Base-by-base conservation (phyloP, 306 rosid species). In the Leucaena leucocephala region DNA sequence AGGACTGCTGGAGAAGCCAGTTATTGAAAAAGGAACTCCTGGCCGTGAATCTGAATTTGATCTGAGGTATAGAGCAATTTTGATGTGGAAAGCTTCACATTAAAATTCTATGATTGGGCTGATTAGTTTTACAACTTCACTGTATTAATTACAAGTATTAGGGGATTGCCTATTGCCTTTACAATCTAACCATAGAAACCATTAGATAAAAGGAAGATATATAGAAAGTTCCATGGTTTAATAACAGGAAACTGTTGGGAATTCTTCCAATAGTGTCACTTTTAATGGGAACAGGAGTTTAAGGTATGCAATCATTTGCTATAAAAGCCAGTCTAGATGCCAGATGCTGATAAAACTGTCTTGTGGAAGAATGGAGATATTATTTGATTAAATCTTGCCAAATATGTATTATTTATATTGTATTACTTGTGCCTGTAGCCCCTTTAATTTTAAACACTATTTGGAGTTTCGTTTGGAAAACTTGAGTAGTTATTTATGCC, bases 11-110 rank as follows among this genome's bases (percentile, higher is more conserved):
- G 95, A 90, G 68, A 88, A 86, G 78, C 92, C 91, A 21, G 78
- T 87, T 73, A 85, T 85, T 78, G 95, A 88, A 71, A 88, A 80
- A 84, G 84, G 75, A 66, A 66, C 85, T 44, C 92, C 92, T 66
- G 85, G 88, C 49, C 90, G 95, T 54, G 92, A 90, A 74, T 90
- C 95, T 58, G 95, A 88, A 73, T 88, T 88, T 82, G 87, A 90
- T 85, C 75, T 88, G 78, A 88, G 87, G 95, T 90, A 80, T 81
- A 80, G 76, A 58, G 40, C 59, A 68, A 21, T 59, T 64, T 79
- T 74, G 45, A 57, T 35, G 21, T 44, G 22, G 55, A 6, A 4
- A 42, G 76, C 64, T 65, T 76, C 68, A 39, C 68, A 57, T 76
- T 63, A 42, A 50, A 61, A 16, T 74, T 69, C 69, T 50, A 21